These are phyloP conservation scores for Leishmania mexicana DNA, from an alignment of 208 protist genomes.

Conservation along the genomic window DNA sequence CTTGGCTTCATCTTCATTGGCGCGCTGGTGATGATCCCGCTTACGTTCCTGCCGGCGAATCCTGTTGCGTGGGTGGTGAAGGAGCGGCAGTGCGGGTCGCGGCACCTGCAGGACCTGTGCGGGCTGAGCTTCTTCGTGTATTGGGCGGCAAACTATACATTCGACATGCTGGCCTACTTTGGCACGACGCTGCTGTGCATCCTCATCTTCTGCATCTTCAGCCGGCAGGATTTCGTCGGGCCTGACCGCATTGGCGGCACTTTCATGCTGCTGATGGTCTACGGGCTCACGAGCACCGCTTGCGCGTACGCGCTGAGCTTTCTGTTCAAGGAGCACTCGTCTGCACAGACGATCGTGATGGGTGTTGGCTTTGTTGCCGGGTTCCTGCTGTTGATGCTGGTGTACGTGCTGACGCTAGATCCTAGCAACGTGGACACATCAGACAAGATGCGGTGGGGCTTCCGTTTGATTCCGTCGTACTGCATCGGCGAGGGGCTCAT, in stretches of 20 bases:
- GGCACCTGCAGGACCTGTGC: constrained; percentile 76
- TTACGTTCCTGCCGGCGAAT: constrained; percentile 58
- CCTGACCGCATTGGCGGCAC: constrained; percentile 17
- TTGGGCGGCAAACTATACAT: constrained; percentile 57
- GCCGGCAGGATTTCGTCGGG: constrained; percentile 42
- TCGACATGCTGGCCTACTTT: constrained; percentile 43
- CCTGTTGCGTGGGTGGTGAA: constrained; percentile 68
- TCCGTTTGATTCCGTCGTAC: constrained; percentile 57
- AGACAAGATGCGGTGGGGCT: constrained; percentile 33
- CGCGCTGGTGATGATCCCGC: constrained; percentile 57
- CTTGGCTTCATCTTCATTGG: constrained; percentile 42
- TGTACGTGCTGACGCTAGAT: constrained; percentile 36
- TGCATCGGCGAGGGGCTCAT: constrained; percentile 58
- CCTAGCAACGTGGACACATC: constrained; percentile 10
- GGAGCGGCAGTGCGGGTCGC: constrained; percentile 66
- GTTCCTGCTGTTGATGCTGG: constrained; percentile 42
- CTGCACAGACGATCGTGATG: constrained; percentile 49
- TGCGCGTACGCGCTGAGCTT: constrained; percentile 48
- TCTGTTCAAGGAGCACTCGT: constrained; percentile 52
- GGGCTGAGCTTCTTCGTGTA: constrained; percentile 62
- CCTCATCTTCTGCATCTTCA: constrained; percentile 43
- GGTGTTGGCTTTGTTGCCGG: constrained; percentile 41
- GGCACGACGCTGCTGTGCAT: constrained; percentile 33
- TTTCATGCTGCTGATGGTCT: constrained; percentile 35
- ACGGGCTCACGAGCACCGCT: constrained; percentile 33